Evolutionary conservation across 2,329 filamentous ascomycete species (phyloP).

Genomic region (Clarireedia homoeocarpa): DNA sequence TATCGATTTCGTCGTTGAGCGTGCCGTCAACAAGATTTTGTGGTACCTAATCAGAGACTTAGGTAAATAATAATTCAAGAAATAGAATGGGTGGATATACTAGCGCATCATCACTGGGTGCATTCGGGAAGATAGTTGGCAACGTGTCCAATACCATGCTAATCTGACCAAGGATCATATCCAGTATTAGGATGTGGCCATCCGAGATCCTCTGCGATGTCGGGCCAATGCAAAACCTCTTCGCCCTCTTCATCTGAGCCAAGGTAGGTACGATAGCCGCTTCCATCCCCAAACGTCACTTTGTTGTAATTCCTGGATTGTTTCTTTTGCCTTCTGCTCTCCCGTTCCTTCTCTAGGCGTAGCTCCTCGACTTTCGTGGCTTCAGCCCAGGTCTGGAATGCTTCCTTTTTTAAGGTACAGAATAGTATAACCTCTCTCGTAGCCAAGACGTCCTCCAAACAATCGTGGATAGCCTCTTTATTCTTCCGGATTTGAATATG

Average conservation of each 20-base stretch:
- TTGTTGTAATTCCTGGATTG: too few species aligned
- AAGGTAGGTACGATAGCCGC: too few species aligned
- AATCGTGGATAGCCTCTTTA: conserved; percentile 35
- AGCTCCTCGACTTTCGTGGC: conserved; percentile 16
- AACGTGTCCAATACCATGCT: not conserved
- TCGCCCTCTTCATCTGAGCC: not conserved
- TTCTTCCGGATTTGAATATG: conserved; percentile 31
- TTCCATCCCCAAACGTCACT: not conserved
- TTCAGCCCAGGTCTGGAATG: conserved; percentile 31
- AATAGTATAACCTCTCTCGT: conserved; percentile 41
- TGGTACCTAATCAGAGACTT: too few species aligned
- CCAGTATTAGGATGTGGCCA: conserved; percentile 17
- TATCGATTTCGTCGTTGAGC: too few species aligned
- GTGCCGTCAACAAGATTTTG: too few species aligned
- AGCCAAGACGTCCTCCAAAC: conserved; percentile 42
- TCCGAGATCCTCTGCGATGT: conserved; percentile 19
- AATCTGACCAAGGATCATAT: conserved; percentile 21
- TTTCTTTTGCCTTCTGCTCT: conserved; percentile 1
- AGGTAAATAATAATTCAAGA: too few species aligned
- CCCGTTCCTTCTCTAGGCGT: conserved; percentile 11
- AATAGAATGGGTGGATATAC: too few species aligned
- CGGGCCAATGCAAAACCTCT: conserved; percentile 14
- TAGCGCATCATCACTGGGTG: too few species aligned
- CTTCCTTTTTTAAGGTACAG: conserved; percentile 34
- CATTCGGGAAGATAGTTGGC: too few species aligned